phyloP scores from a whole-genome alignment of 2,329 filamentous ascomycete genomes.

The Neonectria coccinea region DNA sequence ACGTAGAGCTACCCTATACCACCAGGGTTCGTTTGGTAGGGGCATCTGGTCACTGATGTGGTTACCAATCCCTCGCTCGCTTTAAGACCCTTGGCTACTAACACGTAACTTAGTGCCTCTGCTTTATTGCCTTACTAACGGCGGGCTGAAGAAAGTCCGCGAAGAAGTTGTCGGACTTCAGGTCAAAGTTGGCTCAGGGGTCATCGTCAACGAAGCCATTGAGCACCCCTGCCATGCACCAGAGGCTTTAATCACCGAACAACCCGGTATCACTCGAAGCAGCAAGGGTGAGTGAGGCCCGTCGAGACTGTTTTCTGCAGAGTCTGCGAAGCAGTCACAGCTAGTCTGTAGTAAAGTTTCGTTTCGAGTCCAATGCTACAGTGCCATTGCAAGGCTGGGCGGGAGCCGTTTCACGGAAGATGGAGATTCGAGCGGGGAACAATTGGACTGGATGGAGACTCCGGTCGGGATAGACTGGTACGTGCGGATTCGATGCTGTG shows the following conservation, averaged over 20 bases:
- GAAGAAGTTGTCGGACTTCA: not conserved
- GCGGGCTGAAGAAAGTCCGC: not conserved
- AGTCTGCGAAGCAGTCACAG: not conserved
- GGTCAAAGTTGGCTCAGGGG: not conserved
- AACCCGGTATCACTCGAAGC: constrained; percentile 1
- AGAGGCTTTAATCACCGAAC: constrained; percentile 2
- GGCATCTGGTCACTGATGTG: not conserved
- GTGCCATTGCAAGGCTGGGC: constrained; percentile 1
- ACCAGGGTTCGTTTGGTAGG: not conserved
- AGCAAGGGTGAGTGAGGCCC: not conserved
- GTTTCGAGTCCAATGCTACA: constrained; percentile 6
- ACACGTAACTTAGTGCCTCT: not conserved
- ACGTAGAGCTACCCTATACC: not conserved
- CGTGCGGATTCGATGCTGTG: not conserved
- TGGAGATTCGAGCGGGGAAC: constrained; percentile 6
- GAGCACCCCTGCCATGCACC: not conserved
- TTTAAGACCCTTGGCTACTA: not conserved
- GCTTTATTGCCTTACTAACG: not conserved
- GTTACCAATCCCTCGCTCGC: not conserved
- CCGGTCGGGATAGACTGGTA: too few species aligned
- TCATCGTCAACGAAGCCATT: not conserved
- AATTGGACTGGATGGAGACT: not conserved
- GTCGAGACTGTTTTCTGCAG: too few species aligned
- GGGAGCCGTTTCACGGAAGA: not conserved
- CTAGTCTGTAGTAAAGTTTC: constrained; percentile 5